phyloP scores from a whole-genome alignment of 1,284 basidiomycete species.

The Pholiota adiposa region DNA sequence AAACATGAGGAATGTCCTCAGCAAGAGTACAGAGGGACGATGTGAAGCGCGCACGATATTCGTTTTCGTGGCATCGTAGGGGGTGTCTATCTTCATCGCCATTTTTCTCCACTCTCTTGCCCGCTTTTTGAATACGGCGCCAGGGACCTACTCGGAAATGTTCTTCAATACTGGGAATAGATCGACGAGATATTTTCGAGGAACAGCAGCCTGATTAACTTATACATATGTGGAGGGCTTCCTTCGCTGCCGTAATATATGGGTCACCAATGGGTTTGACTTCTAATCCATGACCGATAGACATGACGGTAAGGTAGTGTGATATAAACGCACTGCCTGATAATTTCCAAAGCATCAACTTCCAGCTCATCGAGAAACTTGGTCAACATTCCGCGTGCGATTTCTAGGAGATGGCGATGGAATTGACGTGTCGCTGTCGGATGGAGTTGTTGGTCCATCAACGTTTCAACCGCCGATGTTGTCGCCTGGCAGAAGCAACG shows the following conservation, averaged over 20 bases:
- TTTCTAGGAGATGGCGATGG: conserved; percentile 9
- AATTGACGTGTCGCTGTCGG: conserved; percentile 12
- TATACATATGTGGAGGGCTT: conserved; percentile 28
- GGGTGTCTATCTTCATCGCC: conserved; percentile 17
- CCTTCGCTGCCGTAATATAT: conserved; percentile 28
- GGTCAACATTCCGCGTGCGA: conserved; percentile 15
- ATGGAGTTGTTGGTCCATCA: conserved; percentile 18
- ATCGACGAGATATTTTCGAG: conserved; percentile 37
- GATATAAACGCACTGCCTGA: conserved; percentile 19
- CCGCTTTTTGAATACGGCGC: conserved; percentile 34
- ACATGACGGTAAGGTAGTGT: conserved; percentile 19
- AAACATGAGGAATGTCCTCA: neutral
- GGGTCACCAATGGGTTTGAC: conserved; percentile 22
- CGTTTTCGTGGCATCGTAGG: conserved; percentile 18
- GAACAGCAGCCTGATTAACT: conserved; percentile 31
- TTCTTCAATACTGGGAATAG: conserved; percentile 36
- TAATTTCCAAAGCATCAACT: conserved; percentile 10
- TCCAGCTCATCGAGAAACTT: conserved; percentile 17
- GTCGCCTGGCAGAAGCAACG: too few relatives aligned
- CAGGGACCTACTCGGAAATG: conserved; percentile 39
- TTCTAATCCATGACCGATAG: conserved; percentile 29
- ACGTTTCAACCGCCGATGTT: conserved; percentile 11
- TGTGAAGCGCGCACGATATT: conserved; percentile 16
- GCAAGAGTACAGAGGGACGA: neutral
- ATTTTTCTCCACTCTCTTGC: conserved; percentile 30